Evolutionary conservation across 2,329 filamentous ascomycete genomes (phyloP).

Genomic region (Aspergillus aculeatus): DNA sequence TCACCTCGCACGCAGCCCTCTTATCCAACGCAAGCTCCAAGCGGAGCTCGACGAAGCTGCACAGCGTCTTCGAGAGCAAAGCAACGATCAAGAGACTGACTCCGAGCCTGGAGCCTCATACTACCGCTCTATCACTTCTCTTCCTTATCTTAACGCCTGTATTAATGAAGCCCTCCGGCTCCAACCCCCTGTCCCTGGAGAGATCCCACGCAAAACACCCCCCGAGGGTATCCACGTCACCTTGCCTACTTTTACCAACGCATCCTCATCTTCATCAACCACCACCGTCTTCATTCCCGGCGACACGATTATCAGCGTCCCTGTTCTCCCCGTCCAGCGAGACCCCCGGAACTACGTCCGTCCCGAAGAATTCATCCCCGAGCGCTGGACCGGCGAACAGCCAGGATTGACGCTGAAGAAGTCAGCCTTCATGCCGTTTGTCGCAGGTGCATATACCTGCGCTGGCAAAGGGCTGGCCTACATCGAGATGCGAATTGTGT

Average conservation of each 20-base stretch:
- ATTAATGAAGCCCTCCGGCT: constrained; percentile 1
- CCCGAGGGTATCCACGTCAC: not conserved
- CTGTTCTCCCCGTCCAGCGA: not conserved
- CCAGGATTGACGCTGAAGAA: not conserved
- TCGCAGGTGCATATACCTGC: not conserved
- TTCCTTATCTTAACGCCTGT: not conserved
- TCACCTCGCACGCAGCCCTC: not conserved
- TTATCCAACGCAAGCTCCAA: not conserved
- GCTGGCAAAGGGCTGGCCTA: not conserved
- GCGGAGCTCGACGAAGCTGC: not conserved
- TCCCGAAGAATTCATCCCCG: not conserved
- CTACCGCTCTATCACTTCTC: constrained; percentile 3
- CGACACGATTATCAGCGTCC: not conserved
- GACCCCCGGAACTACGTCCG: not conserved
- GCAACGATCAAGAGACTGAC: not conserved
- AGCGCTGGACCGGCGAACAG: not conserved
- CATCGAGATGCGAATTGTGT: not conserved
- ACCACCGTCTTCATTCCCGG: not conserved
- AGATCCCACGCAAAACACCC: not conserved
- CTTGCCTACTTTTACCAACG: not conserved
- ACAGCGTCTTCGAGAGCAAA: not conserved
- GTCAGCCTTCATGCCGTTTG: not conserved
- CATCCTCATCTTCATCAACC: not conserved
- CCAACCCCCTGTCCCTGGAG: not conserved
- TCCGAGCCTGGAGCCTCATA: not conserved